Conservation (phyloP, 352 stramenopile genomes). For the Globisporangium splendens region DNA sequence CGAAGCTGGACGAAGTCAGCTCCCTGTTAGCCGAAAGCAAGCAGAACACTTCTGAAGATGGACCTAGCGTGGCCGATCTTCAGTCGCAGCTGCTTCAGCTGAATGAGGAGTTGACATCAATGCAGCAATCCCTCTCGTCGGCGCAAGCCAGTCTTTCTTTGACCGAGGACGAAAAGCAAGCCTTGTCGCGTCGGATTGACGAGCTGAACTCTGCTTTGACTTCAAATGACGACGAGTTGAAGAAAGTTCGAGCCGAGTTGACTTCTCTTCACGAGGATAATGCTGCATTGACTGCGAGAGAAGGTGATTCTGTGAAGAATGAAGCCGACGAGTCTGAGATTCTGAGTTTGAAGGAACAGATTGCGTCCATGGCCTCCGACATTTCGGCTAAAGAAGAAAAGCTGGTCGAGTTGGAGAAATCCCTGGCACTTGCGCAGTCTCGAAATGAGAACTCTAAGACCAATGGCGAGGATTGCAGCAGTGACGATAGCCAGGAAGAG, state of each 20-base stretch:
- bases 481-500: background rate
- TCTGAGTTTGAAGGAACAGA: background rate
- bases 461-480: too few relatives aligned
- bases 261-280: background rate
- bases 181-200: background rate
- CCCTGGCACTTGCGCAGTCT: constrained; percentile 1
- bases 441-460: background rate
- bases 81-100: background rate
- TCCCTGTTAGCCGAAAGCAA: background rate
- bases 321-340: background rate
- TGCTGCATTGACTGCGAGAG: background rate
- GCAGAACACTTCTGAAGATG: background rate
- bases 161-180: background rate
- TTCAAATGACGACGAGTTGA: background rate
- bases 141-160: background rate
- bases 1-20: constrained; percentile 3
- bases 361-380: background rate
- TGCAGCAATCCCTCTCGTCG: background rate
- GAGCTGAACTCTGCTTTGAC: background rate
- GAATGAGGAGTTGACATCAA: background rate
- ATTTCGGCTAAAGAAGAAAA: constrained; percentile 3
- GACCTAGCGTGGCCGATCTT: background rate
- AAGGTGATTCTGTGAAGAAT: background rate
- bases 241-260: background rate
- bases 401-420: constrained; percentile 4